Conservation (phyloP, 2,329 filamentous ascomycete genomes). For the Fusarium sp. region DNA sequence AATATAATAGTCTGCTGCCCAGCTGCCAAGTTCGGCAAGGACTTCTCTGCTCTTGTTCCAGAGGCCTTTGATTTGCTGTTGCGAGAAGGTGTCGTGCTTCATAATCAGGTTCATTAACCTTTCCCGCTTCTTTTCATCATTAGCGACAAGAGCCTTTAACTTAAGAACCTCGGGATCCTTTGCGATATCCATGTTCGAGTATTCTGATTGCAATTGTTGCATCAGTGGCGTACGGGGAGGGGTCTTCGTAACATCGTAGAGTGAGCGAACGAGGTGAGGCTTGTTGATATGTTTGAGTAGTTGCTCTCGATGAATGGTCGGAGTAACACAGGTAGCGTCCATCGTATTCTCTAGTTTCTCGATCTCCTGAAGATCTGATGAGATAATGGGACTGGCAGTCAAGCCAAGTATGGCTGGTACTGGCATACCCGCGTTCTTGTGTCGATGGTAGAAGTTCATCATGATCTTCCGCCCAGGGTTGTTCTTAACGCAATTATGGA, state of each 20-base stretch:
- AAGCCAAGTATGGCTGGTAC: slow-evolving; percentile 79
- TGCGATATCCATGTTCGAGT: slow-evolving; percentile 61
- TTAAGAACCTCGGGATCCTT: slow-evolving; percentile 69
- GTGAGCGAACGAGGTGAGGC: slow-evolving; percentile 62
- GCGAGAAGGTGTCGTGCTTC: slow-evolving; percentile 62
- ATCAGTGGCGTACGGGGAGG: slow-evolving; percentile 52
- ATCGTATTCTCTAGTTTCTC: slow-evolving; percentile 74
- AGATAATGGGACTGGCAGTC: slow-evolving; percentile 81
- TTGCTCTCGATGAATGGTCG: slow-evolving; percentile 74
- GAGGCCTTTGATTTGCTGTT: slow-evolving; percentile 67
- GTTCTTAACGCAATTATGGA: slow-evolving; percentile 76
- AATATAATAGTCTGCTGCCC: slow-evolving; percentile 76
- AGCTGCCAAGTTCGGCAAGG: slow-evolving; percentile 68
- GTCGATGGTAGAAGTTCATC: slow-evolving; percentile 73
- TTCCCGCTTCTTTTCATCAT: slow-evolving; percentile 53
- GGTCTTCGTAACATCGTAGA: slow-evolving; percentile 43
- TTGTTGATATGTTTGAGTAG: slow-evolving; percentile 74
- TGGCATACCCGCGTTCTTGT: slow-evolving; percentile 48
- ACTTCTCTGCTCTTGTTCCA: slow-evolving; percentile 62
- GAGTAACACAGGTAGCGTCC: slow-evolving; percentile 75
- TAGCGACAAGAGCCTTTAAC: slow-evolving; percentile 52
- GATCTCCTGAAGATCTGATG: slow-evolving; percentile 64
- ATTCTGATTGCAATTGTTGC: slow-evolving; percentile 54
- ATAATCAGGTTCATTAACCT: slow-evolving; percentile 53
- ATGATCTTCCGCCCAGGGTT: slow-evolving; percentile 78